These are phyloP conservation scores for Tuber magnatum DNA, from an alignment of 495 filamentous ascomycete genomes.

Conservation along the genomic window DNA sequence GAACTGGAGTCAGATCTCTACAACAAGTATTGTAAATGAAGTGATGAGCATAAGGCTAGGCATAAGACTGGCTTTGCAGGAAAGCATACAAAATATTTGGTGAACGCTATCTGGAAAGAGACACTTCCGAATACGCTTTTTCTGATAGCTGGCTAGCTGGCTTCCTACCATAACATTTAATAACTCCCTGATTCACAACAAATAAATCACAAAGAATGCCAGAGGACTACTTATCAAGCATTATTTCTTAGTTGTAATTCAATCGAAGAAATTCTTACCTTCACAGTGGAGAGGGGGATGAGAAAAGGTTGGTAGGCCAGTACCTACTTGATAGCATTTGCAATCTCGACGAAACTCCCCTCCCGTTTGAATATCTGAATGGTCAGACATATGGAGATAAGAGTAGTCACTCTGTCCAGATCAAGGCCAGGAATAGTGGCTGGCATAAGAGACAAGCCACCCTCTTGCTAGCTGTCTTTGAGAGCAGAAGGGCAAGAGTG, in stretches of 20 bases:
- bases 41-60: not conserved
- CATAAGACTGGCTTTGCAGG: not conserved
- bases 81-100: not conserved
- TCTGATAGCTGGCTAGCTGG: conserved; percentile 10
- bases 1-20: conserved; percentile 6
- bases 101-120: not conserved
- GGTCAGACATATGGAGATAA: conserved; percentile 20
- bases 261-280: conserved; percentile 8
- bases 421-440: conserved; percentile 8
- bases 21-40: not conserved
- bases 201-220: conserved; percentile 8
- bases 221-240: not conserved
- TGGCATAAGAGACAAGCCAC: conserved; percentile 18
- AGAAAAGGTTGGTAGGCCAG: not conserved
- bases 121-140: not conserved
- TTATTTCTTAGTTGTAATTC: conserved; percentile 7
- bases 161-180: conserved; percentile 6
- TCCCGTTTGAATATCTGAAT: conserved; percentile 11
- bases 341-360: conserved; percentile 10
- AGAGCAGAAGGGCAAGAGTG: not conserved
- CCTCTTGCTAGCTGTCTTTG: conserved; percentile 9
- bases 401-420: conserved; percentile 12
- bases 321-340: conserved; percentile 15
- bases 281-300: not conserved
- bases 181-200: conserved; percentile 13